Conservation (phyloP, 306 rosid genomes). For the Sindora glabra region DNA sequence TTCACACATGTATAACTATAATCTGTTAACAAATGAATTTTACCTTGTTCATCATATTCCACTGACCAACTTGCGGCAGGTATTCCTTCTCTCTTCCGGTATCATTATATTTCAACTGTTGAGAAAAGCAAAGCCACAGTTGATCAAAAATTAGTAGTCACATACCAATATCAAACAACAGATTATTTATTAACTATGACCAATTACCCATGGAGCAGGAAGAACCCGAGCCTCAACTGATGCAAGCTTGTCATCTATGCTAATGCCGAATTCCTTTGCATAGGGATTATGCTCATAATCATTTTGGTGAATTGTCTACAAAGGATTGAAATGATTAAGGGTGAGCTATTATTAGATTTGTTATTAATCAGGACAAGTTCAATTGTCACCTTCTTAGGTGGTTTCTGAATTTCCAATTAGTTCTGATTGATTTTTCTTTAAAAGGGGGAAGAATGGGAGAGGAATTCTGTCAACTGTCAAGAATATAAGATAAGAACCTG, state of each 20-base stretch:
- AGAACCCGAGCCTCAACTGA: conserved; percentile 42
- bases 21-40: neutral
- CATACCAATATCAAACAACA: neutral
- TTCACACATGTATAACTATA: neutral
- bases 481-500: conserved; percentile 24
- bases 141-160: neutral
- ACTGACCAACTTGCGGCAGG: conserved; percentile 46
- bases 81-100: conserved; percentile 36
- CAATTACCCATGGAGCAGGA: conserved; percentile 44
- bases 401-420: neutral
- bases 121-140: conserved; percentile 1
- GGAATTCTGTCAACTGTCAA: no score
- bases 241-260: conserved; percentile 31
- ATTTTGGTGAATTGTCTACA: conserved; percentile 30
- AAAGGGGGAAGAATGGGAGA: no score
- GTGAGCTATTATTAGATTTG: no score
- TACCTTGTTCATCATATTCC: conserved; percentile 53
- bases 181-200: neutral
- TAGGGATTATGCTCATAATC: conserved; percentile 34
- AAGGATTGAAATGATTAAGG: neutral
- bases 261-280: conserved; percentile 36
- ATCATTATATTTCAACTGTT: conserved; percentile 33
- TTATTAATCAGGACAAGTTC: no score
- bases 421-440: no score
- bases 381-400: neutral